Evolutionary conservation across 768 basidiomycete genomes (phyloP), one percentile per base, ranked within the genome.

Genomic region (Gautieria morchelliformis): DNA sequence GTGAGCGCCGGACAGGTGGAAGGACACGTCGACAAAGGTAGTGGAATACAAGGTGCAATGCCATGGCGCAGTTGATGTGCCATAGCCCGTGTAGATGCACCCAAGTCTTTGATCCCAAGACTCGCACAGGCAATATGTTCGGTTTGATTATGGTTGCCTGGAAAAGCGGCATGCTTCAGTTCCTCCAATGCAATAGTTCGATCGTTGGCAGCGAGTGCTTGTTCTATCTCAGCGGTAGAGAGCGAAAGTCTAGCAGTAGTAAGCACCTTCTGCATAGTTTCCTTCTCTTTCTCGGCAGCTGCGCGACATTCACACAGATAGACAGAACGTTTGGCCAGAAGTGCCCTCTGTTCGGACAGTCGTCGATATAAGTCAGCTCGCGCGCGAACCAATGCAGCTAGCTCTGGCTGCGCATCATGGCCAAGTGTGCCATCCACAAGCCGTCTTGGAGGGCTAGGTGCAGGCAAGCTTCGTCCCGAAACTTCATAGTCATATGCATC

Each of bases 241-340:
- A 57, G 47, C 10, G 22, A 24, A 39, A 27, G 14, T 10, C 30
- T 48, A 22, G 47, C 45, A 6, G 45, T 30, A 15, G 45, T 12
- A 37, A 48, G 30, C 39, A 11, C 14, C 19, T 39, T 33, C 22
- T 22, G 45, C 20, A 35, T 35, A 33, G 27, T 14, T 32, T 57
- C 45, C 22, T 49, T 50, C 47, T 57, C 56, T 39, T 50, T 57
- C 32, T 57, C 46, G 15, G 56, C 56, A 48, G 56, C 48, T 3
- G 37, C 32, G 39, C 56, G 56, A 57, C 56, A 57, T 19, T 57
- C 46, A 48, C n/a, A n/a, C 35, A 57, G 22, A 39, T 57, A 57
- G 4, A 19, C 46, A 15, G 24, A 20, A 15, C 46, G 56, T 27
- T 30, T 48, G 12, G 30, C 37, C 45, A 57, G 15, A 10, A 17